Conservation (phyloP, 768 basidiomycete species). For the Jaapia argillacea region DNA sequence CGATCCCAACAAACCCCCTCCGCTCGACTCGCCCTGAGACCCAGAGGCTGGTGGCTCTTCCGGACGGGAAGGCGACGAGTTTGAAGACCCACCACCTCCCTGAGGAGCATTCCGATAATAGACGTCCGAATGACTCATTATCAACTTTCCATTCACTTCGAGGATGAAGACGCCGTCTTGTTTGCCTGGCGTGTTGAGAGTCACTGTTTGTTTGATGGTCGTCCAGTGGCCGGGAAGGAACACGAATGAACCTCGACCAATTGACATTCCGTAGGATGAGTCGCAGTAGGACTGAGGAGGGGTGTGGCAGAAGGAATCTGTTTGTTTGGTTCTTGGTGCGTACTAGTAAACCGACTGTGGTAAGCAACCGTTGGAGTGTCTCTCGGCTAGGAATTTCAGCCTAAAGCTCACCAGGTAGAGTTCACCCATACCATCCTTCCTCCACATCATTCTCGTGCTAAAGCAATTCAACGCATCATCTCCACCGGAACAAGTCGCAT, state of each 20-base stretch:
- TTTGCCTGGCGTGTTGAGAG: slow-evolving; percentile 63
- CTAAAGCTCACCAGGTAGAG: slow-evolving; percentile 51
- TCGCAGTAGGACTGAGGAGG: slow-evolving; percentile 53
- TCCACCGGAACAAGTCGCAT: slow-evolving; percentile 61
- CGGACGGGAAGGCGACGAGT: not conserved
- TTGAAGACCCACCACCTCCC: not conserved
- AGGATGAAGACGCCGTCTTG: slow-evolving; percentile 59
- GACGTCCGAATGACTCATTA: slow-evolving; percentile 45
- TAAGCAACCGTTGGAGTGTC: not conserved
- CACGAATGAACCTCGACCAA: slow-evolving; percentile 62
- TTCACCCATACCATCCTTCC: slow-evolving; percentile 57
- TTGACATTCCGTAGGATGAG: slow-evolving; percentile 57
- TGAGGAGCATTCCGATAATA: slow-evolving; percentile 38
- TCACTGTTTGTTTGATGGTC: slow-evolving; percentile 54
- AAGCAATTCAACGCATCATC: slow-evolving; percentile 66
- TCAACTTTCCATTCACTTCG: slow-evolving; percentile 47
- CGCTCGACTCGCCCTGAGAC: too few species aligned
- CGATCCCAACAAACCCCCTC: slow-evolving; percentile 6
- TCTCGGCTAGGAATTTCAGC: not conserved
- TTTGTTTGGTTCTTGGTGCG: slow-evolving; percentile 65
- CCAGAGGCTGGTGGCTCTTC: slow-evolving; percentile 1
- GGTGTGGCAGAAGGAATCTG: slow-evolving; percentile 43
- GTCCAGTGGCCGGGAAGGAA: slow-evolving; percentile 65
- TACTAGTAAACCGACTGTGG: slow-evolving; percentile 34
- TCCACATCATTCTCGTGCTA: slow-evolving; percentile 83